Evolutionary conservation across 306 rosid genomes (phyloP).

Genomic region (Hippophae tibetana): DNA sequence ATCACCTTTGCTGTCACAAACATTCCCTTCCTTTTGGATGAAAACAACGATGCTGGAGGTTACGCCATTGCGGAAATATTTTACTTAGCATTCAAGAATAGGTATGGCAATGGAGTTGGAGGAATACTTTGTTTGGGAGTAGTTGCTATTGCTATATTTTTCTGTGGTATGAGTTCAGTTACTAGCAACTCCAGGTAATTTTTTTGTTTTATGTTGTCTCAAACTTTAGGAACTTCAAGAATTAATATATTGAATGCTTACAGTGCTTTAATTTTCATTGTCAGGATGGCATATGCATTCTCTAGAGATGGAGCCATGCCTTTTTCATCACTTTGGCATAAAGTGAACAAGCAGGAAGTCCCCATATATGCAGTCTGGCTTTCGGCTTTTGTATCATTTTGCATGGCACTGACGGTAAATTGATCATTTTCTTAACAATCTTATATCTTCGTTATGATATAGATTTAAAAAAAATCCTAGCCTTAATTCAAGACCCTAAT

Average conservation of each 20-base stretch:
- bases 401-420: constrained; percentile 85
- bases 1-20: constrained; percentile 76
- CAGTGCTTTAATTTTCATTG: constrained; percentile 13
- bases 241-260: constrained; percentile 9
- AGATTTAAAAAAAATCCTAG: too few relatives aligned
- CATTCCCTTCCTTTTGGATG: constrained; percentile 61
- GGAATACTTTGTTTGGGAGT: constrained; percentile 86
- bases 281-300: constrained; percentile 92
- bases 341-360: constrained; percentile 73
- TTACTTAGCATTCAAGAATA: constrained; percentile 70
- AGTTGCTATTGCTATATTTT: constrained; percentile 80
- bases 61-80: constrained; percentile 94
- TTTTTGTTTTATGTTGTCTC: constrained; percentile 1
- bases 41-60: constrained; percentile 79
- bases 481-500: neutral
- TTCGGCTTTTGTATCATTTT: constrained; percentile 63
- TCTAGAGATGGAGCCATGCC: constrained; percentile 99
- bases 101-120: constrained; percentile 86
- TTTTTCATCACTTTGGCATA: constrained; percentile 72
- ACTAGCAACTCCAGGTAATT: constrained; percentile 92
- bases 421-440: neutral
- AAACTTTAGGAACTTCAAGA: constrained; percentile 2
- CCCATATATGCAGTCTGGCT: constrained; percentile 91
- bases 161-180: constrained; percentile 96
- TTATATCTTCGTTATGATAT: neutral